Percentiles rank a stretch among this genome's conserved stretches.
Evolutionary conservation across 1,284 basidiomycete genomes (phyloP).

Genomic region (Ceratobasidium sp.): DNA sequence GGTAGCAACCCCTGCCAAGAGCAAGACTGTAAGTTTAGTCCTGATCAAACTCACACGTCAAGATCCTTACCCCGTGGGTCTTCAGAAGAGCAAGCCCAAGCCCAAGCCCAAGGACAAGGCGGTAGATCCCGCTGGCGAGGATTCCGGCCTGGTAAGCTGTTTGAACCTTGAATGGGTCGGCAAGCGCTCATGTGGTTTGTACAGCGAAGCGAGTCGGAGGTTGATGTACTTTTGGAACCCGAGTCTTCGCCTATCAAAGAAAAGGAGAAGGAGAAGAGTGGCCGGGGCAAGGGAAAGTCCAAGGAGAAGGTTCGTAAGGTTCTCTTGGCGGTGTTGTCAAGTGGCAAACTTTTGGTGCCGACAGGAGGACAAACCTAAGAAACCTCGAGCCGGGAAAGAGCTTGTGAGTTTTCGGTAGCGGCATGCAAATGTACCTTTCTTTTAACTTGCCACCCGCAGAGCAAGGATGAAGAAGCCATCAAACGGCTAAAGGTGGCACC

Average conservation of each 20-base stretch:
- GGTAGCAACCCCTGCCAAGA: neutral
- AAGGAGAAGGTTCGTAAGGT: constrained; percentile 46
- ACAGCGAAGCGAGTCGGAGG: constrained; percentile 67
- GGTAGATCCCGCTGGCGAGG: neutral
- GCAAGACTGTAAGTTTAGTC: constrained; percentile 1
- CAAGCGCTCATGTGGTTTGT: neutral
- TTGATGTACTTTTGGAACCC: constrained; percentile 70
- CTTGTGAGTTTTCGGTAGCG: constrained; percentile 9
- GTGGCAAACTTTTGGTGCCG: constrained; percentile 27
- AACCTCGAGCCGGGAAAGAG: constrained; percentile 50
- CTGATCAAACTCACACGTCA: no score
- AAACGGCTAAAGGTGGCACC: constrained; percentile 66
- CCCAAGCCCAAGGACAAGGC: constrained; percentile 2
- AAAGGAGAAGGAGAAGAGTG: constrained; percentile 56
- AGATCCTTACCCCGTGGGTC: neutral
- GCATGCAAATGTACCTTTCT: neutral
- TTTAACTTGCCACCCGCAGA: constrained; percentile 16
- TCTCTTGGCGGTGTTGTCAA: neutral
- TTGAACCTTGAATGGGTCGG: neutral
- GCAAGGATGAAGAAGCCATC: constrained; percentile 68
- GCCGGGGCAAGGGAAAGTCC: constrained; percentile 37
- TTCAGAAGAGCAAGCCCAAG: constrained; percentile 18
- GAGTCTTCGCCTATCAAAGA: constrained; percentile 53
- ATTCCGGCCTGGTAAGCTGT: constrained; percentile 20
- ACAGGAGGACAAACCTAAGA: constrained; percentile 50